Evolutionary conservation across 176 grass and related monocot genomes (phyloP).

Genomic region (Oryza rufipogon): DNA sequence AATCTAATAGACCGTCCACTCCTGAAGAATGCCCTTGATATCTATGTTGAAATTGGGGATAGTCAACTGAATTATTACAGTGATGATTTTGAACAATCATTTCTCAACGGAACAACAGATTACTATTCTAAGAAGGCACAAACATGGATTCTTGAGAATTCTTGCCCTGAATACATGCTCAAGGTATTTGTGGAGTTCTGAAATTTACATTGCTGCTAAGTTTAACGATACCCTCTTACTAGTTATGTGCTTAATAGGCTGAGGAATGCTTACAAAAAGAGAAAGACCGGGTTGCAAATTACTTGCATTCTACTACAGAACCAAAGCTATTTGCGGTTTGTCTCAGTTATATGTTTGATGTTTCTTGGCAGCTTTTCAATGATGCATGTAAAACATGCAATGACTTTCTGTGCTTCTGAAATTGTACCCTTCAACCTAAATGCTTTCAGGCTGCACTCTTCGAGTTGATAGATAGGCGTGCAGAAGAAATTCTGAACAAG

Average conservation of each 20-base stretch:
- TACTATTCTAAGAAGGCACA: slow-evolving; percentile 73
- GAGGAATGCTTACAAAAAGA: slow-evolving; percentile 79
- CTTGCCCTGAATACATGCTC: slow-evolving; percentile 59
- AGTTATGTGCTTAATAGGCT: slow-evolving; percentile 40
- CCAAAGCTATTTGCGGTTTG: slow-evolving; percentile 61
- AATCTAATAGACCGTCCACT: slow-evolving; percentile 56
- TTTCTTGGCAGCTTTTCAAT: neutral
- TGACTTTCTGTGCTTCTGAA: neutral
- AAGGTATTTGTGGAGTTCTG: slow-evolving; percentile 45
- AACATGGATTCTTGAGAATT: slow-evolving; percentile 46
- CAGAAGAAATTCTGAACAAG: slow-evolving; percentile 66
- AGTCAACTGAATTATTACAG: slow-evolving; percentile 35
- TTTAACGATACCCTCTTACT: slow-evolving; percentile 5
- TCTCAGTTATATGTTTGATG: slow-evolving; percentile 8
- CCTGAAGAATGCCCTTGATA: slow-evolving; percentile 69
- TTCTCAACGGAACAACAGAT: slow-evolving; percentile 48
- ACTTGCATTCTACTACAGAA: slow-evolving; percentile 68
- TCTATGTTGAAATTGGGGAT: slow-evolving; percentile 56
- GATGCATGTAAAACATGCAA: neutral
- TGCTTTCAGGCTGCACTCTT: slow-evolving; percentile 56
- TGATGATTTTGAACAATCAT: slow-evolving; percentile 54
- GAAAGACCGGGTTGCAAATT: slow-evolving; percentile 63
- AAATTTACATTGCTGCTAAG: neutral
- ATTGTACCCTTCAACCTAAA: slow-evolving; percentile 5
- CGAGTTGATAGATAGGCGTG: slow-evolving; percentile 52